Evolutionary conservation across 306 rosid genomes (phyloP), one percentile per base, ranked within the genome.

Genomic region (Cucurbita maxima): DNA sequence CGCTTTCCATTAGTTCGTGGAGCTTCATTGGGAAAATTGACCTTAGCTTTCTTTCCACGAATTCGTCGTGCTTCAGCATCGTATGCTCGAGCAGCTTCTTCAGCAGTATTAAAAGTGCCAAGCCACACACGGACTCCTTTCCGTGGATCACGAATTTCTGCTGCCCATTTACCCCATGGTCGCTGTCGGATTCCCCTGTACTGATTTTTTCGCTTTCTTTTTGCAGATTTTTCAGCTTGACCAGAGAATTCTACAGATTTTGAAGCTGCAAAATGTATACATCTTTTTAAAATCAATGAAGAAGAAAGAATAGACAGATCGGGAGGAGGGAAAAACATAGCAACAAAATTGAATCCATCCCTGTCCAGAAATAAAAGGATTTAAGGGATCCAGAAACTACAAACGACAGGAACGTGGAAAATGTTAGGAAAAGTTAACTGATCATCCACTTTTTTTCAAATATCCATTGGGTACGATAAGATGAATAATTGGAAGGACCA

Each of bases 81-180:
- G 40, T 95, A 95, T 5, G 99, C 99, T 70, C 99, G 87, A 8
- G 99, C 99, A 74, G 99, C 99, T 82, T 95, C 97, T 77, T 95
- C 99, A 51, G 99, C 99, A 67, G 99, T 95, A 81, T 84, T 91
- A 87, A 95, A 95, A 22, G 99, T 95, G 76, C 99, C 99, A 4
- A 95, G 99, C 99, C 99, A 95, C 19, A 95, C 99, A n/a, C 99
- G 92, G 16, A 95, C 97, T 18, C 99, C 99, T 83, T 95, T 95
- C 80, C 96, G 86, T 7, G 99, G 99, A 75, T 95, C 99, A 0
- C 99, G 88, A 73, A 91, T 95, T 85, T 95, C 99, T 34, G 99
- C 99, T 10, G 99, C 99, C 99, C 99, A 95, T 79, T 95, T 95
- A 18, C 99, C 99, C 99, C 99, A 95, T 50, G 99, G 97, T 19